Conservation (phyloP, 257 asterid species). For the Scutellaria baicalensis region DNA sequence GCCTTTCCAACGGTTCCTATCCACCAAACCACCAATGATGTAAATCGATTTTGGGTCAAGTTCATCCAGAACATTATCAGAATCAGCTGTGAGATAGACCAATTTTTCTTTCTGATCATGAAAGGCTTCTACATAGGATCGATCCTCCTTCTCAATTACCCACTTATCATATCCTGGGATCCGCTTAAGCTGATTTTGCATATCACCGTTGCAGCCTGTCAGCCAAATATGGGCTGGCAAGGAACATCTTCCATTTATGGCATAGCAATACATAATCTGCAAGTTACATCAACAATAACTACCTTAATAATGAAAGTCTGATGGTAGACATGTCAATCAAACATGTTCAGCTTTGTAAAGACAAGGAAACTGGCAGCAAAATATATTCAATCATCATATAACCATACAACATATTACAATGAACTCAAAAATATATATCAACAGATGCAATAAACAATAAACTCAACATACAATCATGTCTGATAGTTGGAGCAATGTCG, state of each 20-base stretch:
- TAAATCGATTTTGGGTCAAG: slow-evolving; percentile 75
- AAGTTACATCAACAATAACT: slow-evolving; percentile 8
- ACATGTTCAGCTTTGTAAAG: neutral
- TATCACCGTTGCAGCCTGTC: slow-evolving; percentile 87
- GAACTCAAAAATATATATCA: neutral
- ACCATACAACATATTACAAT: neutral
- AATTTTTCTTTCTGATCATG: slow-evolving; percentile 61
- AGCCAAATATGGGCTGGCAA: slow-evolving; percentile 87
- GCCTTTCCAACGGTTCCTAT: slow-evolving; percentile 96
- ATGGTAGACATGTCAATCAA: slow-evolving; percentile 2
- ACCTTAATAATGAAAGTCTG: slow-evolving; percentile 1
- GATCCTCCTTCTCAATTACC: slow-evolving; percentile 72
- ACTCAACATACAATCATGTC: neutral
- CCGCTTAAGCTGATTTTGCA: slow-evolving; percentile 59
- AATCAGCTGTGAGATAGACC: slow-evolving; percentile 94
- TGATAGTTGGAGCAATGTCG: neutral
- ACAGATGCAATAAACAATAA: neutral
- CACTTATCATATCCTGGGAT: slow-evolving; percentile 89
- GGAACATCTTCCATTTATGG: slow-evolving; percentile 66
- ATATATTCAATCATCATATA: neutral
- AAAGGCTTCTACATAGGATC: slow-evolving; percentile 65
- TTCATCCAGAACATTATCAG: slow-evolving; percentile 64
- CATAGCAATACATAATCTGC: slow-evolving; percentile 95
- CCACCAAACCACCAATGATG: slow-evolving; percentile 95
- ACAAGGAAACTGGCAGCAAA: neutral